Evolutionary conservation across 169 alveolate species (phyloP).

Genomic region (Plasmodium gaboni): DNA sequence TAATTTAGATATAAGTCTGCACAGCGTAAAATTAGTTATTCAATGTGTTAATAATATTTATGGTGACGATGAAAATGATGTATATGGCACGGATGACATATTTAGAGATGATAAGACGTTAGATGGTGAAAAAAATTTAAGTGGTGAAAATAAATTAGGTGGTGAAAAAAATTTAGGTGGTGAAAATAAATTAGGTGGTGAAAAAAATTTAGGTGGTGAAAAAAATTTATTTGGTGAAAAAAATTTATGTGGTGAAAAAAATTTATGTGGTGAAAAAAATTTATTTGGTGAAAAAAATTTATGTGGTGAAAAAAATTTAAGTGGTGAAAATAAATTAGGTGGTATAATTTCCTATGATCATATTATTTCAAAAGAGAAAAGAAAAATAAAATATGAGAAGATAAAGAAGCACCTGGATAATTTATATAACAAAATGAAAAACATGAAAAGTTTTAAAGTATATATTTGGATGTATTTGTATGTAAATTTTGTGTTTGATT

Average conservation of each 20-base stretch:
- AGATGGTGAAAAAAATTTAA: not conserved
- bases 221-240: not conserved
- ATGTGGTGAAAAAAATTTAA: not conserved
- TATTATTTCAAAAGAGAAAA: not conserved
- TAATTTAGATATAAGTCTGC: no score
- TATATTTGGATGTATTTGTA: conserved; percentile 34
- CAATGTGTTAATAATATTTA: no score
- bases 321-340: not conserved
- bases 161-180: not conserved
- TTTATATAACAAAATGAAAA: conserved; percentile 31
- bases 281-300: not conserved
- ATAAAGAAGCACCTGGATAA: conserved; percentile 29
- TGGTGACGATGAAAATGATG: no score
- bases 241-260: not conserved
- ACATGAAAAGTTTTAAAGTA: conserved; percentile 18
- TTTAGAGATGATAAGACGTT: no score
- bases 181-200: not conserved
- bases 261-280: not conserved
- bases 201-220: no score
- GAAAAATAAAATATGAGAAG: conserved; percentile 2
- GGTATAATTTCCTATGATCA: not conserved
- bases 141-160: not conserved
- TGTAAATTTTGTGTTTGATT: conserved; percentile 39
- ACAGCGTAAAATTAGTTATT: no score
- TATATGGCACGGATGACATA: not conserved